Conservation (phyloP, 768 basidiomycete species). For the Suillus discolor region DNA sequence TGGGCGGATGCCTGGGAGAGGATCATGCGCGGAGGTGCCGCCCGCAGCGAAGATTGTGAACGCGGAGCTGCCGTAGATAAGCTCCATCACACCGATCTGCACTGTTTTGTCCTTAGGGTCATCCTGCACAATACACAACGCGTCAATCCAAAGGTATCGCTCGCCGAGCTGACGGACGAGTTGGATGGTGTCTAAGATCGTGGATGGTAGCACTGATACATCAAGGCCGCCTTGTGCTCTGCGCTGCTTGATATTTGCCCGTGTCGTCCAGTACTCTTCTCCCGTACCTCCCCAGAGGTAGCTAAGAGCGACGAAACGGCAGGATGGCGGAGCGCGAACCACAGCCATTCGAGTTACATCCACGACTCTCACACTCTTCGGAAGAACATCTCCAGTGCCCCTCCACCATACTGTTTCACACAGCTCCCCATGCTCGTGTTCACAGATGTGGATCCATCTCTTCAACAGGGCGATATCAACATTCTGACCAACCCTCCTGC, state of each 20-base stretch:
- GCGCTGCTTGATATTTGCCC: conserved; percentile 10
- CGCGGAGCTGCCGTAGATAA: conserved; percentile 7
- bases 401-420: conserved; percentile 13
- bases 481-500: conserved; percentile 11
- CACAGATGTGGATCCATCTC: conserved; percentile 10
- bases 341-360: conserved; percentile 11
- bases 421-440: background rate
- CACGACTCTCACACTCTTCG: conserved; percentile 3
- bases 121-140: conserved; percentile 16
- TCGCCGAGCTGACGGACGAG: conserved; percentile 12
- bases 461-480: conserved; percentile 12
- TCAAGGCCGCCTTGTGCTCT: conserved; percentile 1
- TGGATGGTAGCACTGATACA: conserved; percentile 5
- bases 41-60: conserved; percentile 12
- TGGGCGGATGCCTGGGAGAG: conserved; percentile 10
- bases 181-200: conserved; percentile 11
- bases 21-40: conserved; percentile 1
- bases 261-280: conserved; percentile 12
- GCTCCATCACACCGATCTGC: conserved; percentile 12
- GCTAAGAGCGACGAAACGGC: conserved; percentile 13
- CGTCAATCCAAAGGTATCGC: conserved; percentile 14
- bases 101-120: background rate
- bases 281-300: conserved; percentile 15
- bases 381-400: conserved; percentile 4
- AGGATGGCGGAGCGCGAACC: conserved; percentile 7